A percentile compares a stretch with the other conserved stretches of the same genome.
These are phyloP conservation scores for Gautieria morchelliformis DNA, from an alignment of 768 basidiomycete genomes.

Conservation along the genomic window DNA sequence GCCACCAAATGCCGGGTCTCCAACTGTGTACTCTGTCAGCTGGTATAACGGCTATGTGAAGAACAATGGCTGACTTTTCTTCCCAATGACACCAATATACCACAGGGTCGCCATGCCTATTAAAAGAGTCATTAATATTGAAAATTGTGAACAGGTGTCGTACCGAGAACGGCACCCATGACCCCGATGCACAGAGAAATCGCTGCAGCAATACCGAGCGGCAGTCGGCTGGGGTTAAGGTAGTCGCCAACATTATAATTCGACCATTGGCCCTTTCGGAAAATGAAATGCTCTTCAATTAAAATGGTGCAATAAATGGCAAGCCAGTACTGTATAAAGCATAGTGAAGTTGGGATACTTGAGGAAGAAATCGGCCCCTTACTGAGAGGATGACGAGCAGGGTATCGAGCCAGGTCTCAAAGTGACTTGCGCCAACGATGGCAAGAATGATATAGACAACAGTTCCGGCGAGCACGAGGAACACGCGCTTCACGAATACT, in stretches of 20 bases:
- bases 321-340: conserved; percentile 33
- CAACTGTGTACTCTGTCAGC: conserved; percentile 10
- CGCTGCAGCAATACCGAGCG: conserved; percentile 30
- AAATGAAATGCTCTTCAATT: conserved; percentile 41
- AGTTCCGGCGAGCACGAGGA: conserved; percentile 29
- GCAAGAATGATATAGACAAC: conserved; percentile 31
- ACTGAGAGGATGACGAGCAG: conserved; percentile 26
- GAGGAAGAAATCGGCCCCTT: neutral
- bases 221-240: conserved; percentile 24
- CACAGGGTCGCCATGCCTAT: conserved; percentile 18
- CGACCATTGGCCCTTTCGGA: conserved; percentile 28
- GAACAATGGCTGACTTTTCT: conserved; percentile 12
- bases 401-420: conserved; percentile 33
- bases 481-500: conserved; percentile 24
- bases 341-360: neutral
- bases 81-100: conserved; percentile 22
- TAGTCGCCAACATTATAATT: conserved; percentile 29
- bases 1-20: conserved; percentile 19
- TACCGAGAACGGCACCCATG: conserved; percentile 30
- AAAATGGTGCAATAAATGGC: conserved; percentile 38
- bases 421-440: conserved; percentile 36
- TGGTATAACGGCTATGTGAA: neutral
- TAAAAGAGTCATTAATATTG: neutral
- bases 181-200: conserved; percentile 25
- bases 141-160: conserved; percentile 12